Evolutionary conservation across 2,329 filamentous ascomycete species (phyloP).

Genomic region (Trichophyton verrucosum): DNA sequence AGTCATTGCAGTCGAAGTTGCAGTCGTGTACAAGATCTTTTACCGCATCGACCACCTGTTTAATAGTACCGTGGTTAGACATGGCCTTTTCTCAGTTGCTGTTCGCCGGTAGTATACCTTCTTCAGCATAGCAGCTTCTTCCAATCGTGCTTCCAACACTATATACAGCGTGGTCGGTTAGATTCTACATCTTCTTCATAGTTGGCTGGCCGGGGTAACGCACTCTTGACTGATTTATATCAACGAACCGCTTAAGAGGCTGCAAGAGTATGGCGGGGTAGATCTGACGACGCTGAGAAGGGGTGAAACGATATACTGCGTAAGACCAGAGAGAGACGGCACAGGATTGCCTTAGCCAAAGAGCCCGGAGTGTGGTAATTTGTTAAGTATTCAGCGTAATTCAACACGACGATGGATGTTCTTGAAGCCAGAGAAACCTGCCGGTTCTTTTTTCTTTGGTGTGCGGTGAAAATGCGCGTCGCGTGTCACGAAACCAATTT

Average conservation of each 20-base stretch:
- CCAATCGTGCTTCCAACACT: conserved; percentile 96
- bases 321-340: neutral
- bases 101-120: conserved; percentile 47
- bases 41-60: conserved; percentile 91
- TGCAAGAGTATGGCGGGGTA: neutral
- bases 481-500: conserved; percentile 2
- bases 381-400: neutral
- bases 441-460: neutral
- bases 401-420: neutral
- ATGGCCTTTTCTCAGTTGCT: neutral
- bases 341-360: neutral
- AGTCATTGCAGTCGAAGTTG: conserved; percentile 99
- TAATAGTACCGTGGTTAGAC: conserved; percentile 8
- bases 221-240: neutral
- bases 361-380: neutral
- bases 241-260: neutral
- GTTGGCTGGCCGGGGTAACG: neutral
- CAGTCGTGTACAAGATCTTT: conserved; percentile 99
- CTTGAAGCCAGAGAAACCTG: neutral
- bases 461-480: neutral
- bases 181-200: neutral
- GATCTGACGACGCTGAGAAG: neutral
- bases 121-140: conserved; percentile 88
- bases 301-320: neutral
- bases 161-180: conserved; percentile 5